Evolutionary conservation across 2,329 filamentous ascomycete genomes (phyloP).

Genomic region (Sarocladium brachiariae): DNA sequence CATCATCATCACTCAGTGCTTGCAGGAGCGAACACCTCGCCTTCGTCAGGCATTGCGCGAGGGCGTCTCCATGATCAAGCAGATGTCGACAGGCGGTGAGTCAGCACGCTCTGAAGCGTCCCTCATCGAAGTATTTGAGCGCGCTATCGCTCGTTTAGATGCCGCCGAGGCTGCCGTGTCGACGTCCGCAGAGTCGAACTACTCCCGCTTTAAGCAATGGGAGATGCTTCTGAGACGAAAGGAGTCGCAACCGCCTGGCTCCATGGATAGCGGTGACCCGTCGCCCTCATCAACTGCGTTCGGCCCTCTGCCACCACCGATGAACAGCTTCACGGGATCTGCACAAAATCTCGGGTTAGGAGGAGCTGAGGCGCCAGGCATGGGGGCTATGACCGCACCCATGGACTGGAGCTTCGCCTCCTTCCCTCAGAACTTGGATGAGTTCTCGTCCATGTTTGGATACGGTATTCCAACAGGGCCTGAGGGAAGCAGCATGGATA

Average conservation of each 20-base stretch:
- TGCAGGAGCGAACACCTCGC: constrained; percentile 29
- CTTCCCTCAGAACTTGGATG: constrained; percentile 29
- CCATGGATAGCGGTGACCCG: neutral
- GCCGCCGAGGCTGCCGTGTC: constrained; percentile 27
- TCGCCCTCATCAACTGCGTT: neutral
- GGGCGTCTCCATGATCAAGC: constrained; percentile 43
- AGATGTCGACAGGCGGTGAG: constrained; percentile 45
- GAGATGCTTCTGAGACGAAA: constrained; percentile 27
- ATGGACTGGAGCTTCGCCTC: constrained; percentile 30
- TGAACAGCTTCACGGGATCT: neutral
- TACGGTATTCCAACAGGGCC: neutral
- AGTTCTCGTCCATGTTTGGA: constrained; percentile 22
- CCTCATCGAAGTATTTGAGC: constrained; percentile 46
- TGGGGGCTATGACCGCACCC: constrained; percentile 20
- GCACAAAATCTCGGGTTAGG: neutral
- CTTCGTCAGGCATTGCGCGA: constrained; percentile 40
- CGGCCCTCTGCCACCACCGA: neutral
- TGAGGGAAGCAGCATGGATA: neutral
- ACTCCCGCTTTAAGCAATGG: constrained; percentile 45
- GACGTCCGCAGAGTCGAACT: constrained; percentile 34
- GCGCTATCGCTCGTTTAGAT: constrained; percentile 38
- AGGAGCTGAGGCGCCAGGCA: constrained; percentile 16
- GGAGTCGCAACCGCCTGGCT: neutral
- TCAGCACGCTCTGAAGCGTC: constrained; percentile 46
- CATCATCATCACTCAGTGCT: constrained; percentile 35